phyloP scores from a whole-genome alignment of 2,329 filamentous ascomycete genomes.

The Botrytis fragariae region DNA sequence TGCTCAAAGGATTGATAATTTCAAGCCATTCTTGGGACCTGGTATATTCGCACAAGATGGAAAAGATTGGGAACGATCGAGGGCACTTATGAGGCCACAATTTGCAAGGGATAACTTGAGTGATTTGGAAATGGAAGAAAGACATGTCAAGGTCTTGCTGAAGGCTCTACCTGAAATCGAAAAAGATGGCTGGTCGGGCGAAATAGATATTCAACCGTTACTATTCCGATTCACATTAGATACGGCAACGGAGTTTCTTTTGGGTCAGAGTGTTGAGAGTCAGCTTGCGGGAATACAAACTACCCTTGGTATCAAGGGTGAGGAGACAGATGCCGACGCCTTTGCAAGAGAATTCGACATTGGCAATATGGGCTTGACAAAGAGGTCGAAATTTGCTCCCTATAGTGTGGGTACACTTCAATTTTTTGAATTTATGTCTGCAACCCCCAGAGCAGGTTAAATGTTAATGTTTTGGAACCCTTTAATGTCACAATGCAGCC shows the following conservation, averaged over 20 bases:
- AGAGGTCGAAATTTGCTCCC: neutral
- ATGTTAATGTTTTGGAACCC: neutral
- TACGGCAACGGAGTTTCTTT: slow-evolving; percentile 48
- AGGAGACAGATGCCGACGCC: slow-evolving; percentile 1
- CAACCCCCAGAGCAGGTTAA: too few species aligned
- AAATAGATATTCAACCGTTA: slow-evolving; percentile 60
- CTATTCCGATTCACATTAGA: slow-evolving; percentile 64
- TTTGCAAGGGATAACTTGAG: slow-evolving; percentile 57
- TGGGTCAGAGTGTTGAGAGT: slow-evolving; percentile 53
- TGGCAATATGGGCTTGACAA: slow-evolving; percentile 37
- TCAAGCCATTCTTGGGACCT: slow-evolving; percentile 41
- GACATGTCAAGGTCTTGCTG: slow-evolving; percentile 58
- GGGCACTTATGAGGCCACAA: slow-evolving; percentile 52
- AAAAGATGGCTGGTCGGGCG: slow-evolving; percentile 39
- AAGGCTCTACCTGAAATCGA: slow-evolving; percentile 61
- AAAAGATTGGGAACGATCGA: slow-evolving; percentile 34
- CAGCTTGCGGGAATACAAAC: slow-evolving; percentile 24
- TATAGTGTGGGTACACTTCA: neutral
- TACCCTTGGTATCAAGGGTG: slow-evolving; percentile 10
- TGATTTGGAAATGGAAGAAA: slow-evolving; percentile 69
- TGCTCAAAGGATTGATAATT: slow-evolving; percentile 55
- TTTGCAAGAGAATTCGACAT: slow-evolving; percentile 46
- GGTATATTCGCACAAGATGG: slow-evolving; percentile 39
- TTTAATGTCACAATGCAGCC: neutral
- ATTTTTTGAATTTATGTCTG: neutral